Base-by-base conservation (phyloP, 2,329 filamentous ascomycete species). In the Aureobasidium melanogenum region DNA sequence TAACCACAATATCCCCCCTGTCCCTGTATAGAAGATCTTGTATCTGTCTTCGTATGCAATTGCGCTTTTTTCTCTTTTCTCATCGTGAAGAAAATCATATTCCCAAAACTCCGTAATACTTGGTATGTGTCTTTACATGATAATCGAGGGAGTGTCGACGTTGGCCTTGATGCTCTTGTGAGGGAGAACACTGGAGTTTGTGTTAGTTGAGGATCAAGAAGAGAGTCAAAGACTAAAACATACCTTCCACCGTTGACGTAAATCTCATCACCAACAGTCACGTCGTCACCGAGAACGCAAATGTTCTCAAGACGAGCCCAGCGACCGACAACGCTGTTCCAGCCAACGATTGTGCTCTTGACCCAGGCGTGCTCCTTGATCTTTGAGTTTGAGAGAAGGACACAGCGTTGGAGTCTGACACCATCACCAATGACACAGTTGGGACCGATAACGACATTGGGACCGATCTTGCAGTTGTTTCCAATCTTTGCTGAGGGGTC, bases 131-230 rank as follows among this genome's bases (percentile, higher is more conserved):
- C 17, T 55, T 65, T 67, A 71, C 69, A 71, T 71, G 56, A 71
- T 71, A 47, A 71, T 69, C 3, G 69, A 62, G 36, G 69, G 69
- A 32, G 64, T 84, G 76, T 99, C 94, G 70, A 99, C 90, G 76
- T 99, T 99, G 71, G 88, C 85, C 84, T 97, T 97, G 83, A 99
- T 97, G 75, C 88, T 94, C 88, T 99, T 99, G 81, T 99, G 93
- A 7, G 93, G 93, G 66, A 99, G 81, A 65, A 99, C 88, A 69
- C 89, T 95, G 15, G 69, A 68, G 22, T 17, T 10, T n/a, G 24
- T 22, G 24, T 60, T 51, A 51, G 32, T 32, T 32, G 12, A 12
- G 3, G 2, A 12, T 28, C 32, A 39, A 14, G 14, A 1, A 19
- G 7, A 19, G 19, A 19, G 3, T 38, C 22, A 19, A 15, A 8